These are phyloP conservation scores for Populus hybrid DNA, from an alignment of 441 rosid species.

Conservation along the genomic window DNA sequence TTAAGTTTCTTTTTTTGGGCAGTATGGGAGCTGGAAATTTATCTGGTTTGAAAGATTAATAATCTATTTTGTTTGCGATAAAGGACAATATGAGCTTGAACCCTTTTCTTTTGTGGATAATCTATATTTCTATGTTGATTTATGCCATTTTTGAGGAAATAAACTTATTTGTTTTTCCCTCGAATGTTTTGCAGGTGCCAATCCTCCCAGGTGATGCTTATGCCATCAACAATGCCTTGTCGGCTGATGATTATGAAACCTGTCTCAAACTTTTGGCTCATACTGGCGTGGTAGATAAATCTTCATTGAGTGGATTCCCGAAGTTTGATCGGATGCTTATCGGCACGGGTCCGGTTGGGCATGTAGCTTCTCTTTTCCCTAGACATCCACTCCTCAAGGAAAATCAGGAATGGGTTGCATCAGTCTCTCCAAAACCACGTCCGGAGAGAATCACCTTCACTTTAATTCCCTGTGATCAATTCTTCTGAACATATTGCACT, in stretches of 20 bases:
- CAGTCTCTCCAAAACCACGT: conserved; percentile 88
- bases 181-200: conserved; percentile 42
- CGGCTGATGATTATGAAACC: conserved; percentile 73
- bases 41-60: too few relatives aligned
- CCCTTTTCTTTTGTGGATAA: neutral
- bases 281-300: conserved; percentile 32
- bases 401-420: conserved; percentile 67
- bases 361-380: conserved; percentile 80
- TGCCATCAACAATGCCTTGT: conserved; percentile 66
- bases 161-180: neutral
- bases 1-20: too few relatives aligned
- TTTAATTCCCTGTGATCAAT: conserved; percentile 65
- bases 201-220: conserved; percentile 64
- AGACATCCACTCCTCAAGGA: conserved; percentile 66
- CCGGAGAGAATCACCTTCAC: conserved; percentile 80
- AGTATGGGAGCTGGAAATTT: too few relatives aligned
- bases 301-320: conserved; percentile 55
- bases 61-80: neutral
- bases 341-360: conserved; percentile 95
- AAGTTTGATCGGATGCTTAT: conserved; percentile 80
- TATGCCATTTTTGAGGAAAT: neutral
- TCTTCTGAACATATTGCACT: conserved; percentile 65
- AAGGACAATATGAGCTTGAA: neutral
- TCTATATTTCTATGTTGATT: neutral
- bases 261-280: conserved; percentile 56